These are phyloP conservation scores for Trichoderma polysporum DNA, from an alignment of 2,329 filamentous ascomycete genomes.

Conservation along the genomic window DNA sequence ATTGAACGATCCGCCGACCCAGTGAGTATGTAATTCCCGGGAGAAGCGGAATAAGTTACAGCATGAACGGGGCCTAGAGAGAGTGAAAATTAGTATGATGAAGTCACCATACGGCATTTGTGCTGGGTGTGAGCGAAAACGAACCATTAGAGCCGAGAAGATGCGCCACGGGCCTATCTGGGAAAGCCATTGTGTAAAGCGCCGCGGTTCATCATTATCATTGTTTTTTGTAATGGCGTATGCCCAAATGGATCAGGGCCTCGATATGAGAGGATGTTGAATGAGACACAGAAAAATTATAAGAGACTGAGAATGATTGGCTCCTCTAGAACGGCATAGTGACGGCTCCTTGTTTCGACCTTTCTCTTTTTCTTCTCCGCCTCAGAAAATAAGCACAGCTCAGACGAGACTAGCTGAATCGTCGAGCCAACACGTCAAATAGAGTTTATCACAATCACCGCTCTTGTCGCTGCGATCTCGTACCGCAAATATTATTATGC, in stretches of 20 bases:
- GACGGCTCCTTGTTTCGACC: background rate
- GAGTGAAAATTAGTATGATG: background rate
- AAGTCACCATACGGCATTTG: background rate
- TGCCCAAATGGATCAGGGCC: background rate
- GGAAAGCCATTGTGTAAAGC: conserved; percentile 43
- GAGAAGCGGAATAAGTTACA: conserved; percentile 68
- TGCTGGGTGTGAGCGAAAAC: conserved; percentile 24
- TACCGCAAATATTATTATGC: background rate
- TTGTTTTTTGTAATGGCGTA: conserved; percentile 14
- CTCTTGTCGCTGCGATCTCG: background rate
- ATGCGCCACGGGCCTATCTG: conserved; percentile 52
- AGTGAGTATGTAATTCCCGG: conserved; percentile 77
- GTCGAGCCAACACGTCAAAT: background rate
- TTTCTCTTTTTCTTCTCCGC: background rate
- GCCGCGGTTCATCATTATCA: conserved; percentile 29
- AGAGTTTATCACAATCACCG: background rate
- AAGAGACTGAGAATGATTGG: background rate
- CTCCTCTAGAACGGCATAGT: background rate
- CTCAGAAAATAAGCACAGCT: background rate
- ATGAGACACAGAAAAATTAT: background rate
- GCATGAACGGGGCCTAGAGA: conserved; percentile 68
- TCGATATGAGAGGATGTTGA: background rate
- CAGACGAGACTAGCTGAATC: background rate
- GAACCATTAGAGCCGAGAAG: conserved; percentile 59
- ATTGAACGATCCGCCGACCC: conserved; percentile 83